These are phyloP conservation scores for Aspergillus coremiiformis DNA, from an alignment of 495 filamentous ascomycete genomes.

Conservation along the genomic window DNA sequence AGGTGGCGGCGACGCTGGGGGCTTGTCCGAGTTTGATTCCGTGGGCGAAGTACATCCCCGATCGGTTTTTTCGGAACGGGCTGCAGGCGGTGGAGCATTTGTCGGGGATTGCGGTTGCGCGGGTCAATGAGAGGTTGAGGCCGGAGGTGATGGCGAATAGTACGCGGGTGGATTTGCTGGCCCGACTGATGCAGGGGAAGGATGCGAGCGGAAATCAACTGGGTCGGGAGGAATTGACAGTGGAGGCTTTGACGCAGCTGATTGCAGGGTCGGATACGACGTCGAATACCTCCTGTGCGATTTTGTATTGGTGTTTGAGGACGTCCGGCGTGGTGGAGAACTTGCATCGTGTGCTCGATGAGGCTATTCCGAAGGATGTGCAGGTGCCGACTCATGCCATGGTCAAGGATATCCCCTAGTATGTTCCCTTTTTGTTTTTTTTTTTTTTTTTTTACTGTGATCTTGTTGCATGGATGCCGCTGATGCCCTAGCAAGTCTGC, in stretches of 20 bases:
- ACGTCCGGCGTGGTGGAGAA: conserved; percentile 66
- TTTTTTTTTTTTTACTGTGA: too few relatives aligned
- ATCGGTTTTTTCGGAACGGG: conserved; percentile 46
- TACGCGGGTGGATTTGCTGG: conserved; percentile 71
- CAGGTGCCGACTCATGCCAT: conserved; percentile 62
- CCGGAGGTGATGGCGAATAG: conserved; percentile 49
- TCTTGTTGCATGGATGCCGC: too few relatives aligned
- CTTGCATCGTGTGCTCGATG: conserved; percentile 66
- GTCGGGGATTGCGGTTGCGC: conserved; percentile 64
- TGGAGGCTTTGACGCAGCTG: conserved; percentile 82
- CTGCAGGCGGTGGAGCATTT: conserved; percentile 43
- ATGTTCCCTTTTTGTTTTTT: conserved; percentile 13
- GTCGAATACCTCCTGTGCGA: conserved; percentile 79
- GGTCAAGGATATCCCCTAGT: conserved; percentile 71
- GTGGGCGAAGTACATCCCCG: conserved; percentile 46
- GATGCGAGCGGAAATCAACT: conserved; percentile 71
- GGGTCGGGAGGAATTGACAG: conserved; percentile 71
- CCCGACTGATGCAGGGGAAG: conserved; percentile 77
- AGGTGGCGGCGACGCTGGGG: conserved; percentile 46
- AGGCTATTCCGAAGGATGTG: conserved; percentile 50
- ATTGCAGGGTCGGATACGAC: conserved; percentile 91
- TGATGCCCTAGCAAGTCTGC: too few relatives aligned
- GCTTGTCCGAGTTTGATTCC: conserved; percentile 41
- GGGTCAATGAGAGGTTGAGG: conserved; percentile 66
- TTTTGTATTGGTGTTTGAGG: conserved; percentile 66